Evolutionary conservation across 179 eudicot species (phyloP).

Genomic region (Carnegiea gigantea): DNA sequence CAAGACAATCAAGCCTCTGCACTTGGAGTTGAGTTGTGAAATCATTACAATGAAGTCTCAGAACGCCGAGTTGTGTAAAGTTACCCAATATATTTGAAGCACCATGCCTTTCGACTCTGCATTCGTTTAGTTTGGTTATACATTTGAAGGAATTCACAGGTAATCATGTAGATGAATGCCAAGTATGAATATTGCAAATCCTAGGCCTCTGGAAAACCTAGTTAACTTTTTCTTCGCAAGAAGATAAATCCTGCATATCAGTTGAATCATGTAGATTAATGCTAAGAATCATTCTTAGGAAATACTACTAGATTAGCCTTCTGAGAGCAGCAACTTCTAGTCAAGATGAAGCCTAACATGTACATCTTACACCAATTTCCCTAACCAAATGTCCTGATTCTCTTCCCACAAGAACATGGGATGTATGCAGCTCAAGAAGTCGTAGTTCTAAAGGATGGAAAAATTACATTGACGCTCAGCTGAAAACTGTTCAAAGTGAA

Average conservation of each 20-base stretch:
- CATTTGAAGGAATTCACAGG: too few relatives aligned
- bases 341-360: conserved; percentile 24
- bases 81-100: too few relatives aligned
- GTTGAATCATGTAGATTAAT: neutral
- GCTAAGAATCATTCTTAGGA: neutral
- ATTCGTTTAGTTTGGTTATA: too few relatives aligned
- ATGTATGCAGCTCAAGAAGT: conserved; percentile 26
- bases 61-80: too few relatives aligned
- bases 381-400: conserved; percentile 15
- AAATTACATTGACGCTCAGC: conserved; percentile 21
- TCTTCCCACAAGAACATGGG: conserved; percentile 36
- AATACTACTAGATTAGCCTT: conserved; percentile 1
- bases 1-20: too few relatives aligned
- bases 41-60: too few relatives aligned
- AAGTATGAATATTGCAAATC: too few relatives aligned
- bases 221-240: too few relatives aligned
- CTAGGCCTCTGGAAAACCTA: too few relatives aligned
- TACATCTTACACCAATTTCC: conserved; percentile 22
- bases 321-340: neutral
- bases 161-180: too few relatives aligned
- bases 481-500: conserved; percentile 9
- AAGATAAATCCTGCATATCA: neutral
- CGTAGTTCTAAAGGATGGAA: conserved; percentile 22
- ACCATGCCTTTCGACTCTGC: too few relatives aligned
- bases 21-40: too few relatives aligned